Percentiles rank a stretch among this genome's conserved stretches.
Evolutionary conservation across 768 basidiomycete species (phyloP).

Genomic region (Clathrus columnatus): DNA sequence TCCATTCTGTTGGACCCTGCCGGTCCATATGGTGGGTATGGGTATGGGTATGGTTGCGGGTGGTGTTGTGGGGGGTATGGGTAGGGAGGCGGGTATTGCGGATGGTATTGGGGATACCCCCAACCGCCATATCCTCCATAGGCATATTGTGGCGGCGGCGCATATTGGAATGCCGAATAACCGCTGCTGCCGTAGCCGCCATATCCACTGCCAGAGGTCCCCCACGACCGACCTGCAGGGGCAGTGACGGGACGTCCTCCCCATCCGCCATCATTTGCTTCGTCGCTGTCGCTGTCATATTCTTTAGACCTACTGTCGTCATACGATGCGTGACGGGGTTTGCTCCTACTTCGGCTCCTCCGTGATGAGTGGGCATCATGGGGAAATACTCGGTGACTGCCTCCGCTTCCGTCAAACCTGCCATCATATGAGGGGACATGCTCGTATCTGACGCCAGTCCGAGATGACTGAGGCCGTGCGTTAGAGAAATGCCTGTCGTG

Average conservation of each 20-base stretch:
- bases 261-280: not conserved
- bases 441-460: not conserved
- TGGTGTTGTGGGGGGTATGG: conserved; percentile 16
- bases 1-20: not conserved
- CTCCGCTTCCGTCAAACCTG: not conserved
- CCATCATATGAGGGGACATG: not conserved
- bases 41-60: conserved; percentile 15
- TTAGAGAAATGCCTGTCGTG: not conserved
- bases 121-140: not conserved
- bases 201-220: conserved; percentile 31
- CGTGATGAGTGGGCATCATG: conserved; percentile 31
- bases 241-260: conserved; percentile 53
- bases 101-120: not conserved
- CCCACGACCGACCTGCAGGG: conserved; percentile 51
- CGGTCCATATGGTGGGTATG: conserved; percentile 28
- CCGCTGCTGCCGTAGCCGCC: not conserved
- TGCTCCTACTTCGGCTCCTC: conserved; percentile 15
- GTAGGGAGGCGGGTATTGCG: not conserved
- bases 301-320: not conserved
- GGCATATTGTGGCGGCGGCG: not conserved
- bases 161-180: not conserved
- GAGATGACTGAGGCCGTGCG: not conserved
- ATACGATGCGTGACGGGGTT: too few relatives aligned
- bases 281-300: not conserved
- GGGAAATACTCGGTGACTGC: conserved; percentile 1